phyloP scores from a whole-genome alignment of 2,329 filamentous ascomycete genomes.

The Zymoseptoria tritici region DNA sequence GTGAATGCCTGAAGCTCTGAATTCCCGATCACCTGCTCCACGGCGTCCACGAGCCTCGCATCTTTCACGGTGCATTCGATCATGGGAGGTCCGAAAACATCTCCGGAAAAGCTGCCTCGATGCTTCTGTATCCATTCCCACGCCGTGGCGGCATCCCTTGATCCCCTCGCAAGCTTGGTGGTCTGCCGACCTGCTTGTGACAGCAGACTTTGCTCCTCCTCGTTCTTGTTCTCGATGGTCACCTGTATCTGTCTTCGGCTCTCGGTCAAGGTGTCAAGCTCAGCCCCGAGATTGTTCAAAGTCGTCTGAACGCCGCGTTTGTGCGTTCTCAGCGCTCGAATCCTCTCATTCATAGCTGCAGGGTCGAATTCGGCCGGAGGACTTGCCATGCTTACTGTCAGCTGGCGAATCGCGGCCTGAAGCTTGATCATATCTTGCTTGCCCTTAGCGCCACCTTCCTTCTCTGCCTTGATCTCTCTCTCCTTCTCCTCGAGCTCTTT shows the following conservation, averaged over 20 bases:
- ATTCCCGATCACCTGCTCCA: constrained; percentile 51
- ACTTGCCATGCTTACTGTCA: no score
- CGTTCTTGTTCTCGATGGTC: no score
- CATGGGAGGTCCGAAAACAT: constrained; percentile 74
- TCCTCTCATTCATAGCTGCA: no score
- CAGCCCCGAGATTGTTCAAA: no score
- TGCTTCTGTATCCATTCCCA: constrained; percentile 81
- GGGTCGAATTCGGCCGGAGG: no score
- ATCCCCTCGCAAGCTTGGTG: constrained; percentile 53
- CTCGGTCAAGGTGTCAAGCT: no score
- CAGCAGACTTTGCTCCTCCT: no score
- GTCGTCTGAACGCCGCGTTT: no score
- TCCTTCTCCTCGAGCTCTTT: constrained; percentile 29
- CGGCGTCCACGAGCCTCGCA: constrained; percentile 53
- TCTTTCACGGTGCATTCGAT: constrained; percentile 74
- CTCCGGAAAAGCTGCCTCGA: constrained; percentile 59
- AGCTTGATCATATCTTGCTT: no score
- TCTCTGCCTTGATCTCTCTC: constrained; percentile 34
- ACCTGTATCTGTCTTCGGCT: no score
- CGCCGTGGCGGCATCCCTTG: constrained; percentile 58
- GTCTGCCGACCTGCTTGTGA: constrained; percentile 61
- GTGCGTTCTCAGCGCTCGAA: no score
- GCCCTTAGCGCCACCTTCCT: constrained; percentile 30
- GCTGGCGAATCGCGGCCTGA: no score
- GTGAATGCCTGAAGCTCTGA: constrained; percentile 60